Conservation (phyloP, 1,139 yeast species). For the Yamadazyma aaseri region DNA sequence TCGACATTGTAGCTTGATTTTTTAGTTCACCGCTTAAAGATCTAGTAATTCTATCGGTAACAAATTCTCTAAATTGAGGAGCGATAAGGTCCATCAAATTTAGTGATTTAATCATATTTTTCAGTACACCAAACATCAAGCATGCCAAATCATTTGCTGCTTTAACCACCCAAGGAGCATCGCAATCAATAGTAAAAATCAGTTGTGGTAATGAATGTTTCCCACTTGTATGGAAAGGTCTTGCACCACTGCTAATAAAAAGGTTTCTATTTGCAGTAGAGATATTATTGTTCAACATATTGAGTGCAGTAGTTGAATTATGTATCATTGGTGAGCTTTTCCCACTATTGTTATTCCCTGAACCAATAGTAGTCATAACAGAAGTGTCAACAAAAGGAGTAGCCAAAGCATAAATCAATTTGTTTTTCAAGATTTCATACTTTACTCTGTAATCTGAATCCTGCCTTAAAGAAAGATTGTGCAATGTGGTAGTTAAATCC, state of each 20-base stretch:
- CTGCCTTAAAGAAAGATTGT: conserved; percentile 50
- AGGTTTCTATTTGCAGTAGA: conserved; percentile 1
- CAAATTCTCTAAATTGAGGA: conserved; percentile 68
- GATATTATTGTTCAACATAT: conserved; percentile 19
- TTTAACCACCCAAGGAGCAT: conserved; percentile 76
- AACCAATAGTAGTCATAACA: conserved; percentile 33
- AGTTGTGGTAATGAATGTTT: conserved; percentile 75
- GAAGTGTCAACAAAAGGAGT: conserved; percentile 70
- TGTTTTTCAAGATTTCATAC: conserved; percentile 47
- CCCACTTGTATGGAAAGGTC: conserved; percentile 63
- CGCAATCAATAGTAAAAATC: conserved; percentile 73
- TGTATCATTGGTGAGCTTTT: conserved; percentile 15
- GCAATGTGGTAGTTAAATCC: conserved; percentile 53
- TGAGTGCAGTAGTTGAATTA: conserved; percentile 31
- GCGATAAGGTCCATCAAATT: conserved; percentile 77
- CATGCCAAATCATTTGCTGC: conserved; percentile 92
- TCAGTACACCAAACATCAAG: conserved; percentile 78
- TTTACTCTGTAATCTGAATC: conserved; percentile 24
- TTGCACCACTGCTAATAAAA: neutral
- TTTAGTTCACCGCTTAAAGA: conserved; percentile 9
- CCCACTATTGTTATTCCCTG: conserved; percentile 18
- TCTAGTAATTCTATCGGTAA: conserved; percentile 50
- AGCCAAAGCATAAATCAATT: conserved; percentile 64
- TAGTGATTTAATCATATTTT: conserved; percentile 57
- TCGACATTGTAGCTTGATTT: conserved; percentile 10